Conservation (phyloP, 306 rosid species). For the Castanea crenata region DNA sequence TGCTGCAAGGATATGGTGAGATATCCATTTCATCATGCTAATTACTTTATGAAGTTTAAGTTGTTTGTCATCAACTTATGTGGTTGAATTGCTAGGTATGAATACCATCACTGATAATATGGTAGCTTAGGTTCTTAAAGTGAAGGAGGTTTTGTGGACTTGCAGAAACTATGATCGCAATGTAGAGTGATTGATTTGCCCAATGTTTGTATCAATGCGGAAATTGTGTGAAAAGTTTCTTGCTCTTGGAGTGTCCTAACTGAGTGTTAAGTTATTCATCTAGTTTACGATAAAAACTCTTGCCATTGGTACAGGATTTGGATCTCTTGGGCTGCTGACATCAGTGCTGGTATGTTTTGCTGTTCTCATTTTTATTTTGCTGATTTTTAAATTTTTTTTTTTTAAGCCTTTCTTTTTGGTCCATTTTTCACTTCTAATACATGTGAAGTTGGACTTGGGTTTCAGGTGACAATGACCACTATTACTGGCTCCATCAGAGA, state of each 20-base stretch:
- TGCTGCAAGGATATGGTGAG: conserved; percentile 94
- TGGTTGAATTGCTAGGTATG: conserved; percentile 61
- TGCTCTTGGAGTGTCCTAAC: not conserved
- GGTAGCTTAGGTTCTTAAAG: conserved; percentile 97
- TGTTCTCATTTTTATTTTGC: not conserved
- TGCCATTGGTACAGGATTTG: conserved; percentile 61
- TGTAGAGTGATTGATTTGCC: conserved; percentile 94
- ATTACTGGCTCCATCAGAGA: conserved; percentile 90
- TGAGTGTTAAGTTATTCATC: not conserved
- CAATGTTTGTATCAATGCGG: conserved; percentile 56
- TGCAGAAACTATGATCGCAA: conserved; percentile 98
- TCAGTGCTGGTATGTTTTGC: conserved; percentile 77
- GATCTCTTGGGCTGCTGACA: conserved; percentile 96
- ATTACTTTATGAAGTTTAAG: conserved; percentile 6
- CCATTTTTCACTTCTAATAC: not conserved
- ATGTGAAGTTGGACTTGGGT: not conserved
- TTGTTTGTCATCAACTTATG: conserved; percentile 10
- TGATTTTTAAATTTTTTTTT: not conserved
- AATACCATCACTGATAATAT: conserved; percentile 97
- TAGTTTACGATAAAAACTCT: conserved; percentile 16
- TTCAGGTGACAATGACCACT: conserved; percentile 94
- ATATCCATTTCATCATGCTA: not conserved
- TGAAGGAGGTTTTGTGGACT: conserved; percentile 99
- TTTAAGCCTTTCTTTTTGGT: not conserved
- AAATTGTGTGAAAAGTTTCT: not conserved